Conservation (phyloP, 768 basidiomycete genomes). For the Pulveroboletus sp. region DNA sequence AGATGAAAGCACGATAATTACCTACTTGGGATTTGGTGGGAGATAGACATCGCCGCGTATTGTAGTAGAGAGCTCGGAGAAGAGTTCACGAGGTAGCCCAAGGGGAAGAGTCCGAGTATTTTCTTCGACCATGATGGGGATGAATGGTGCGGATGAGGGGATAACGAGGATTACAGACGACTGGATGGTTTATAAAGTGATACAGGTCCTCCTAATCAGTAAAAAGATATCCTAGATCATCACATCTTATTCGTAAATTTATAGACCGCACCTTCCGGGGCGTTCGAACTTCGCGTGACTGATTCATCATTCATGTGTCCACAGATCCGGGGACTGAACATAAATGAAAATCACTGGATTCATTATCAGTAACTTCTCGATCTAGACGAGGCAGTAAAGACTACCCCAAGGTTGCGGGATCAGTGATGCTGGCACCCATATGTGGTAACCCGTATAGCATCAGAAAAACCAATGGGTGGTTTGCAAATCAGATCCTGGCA, state of each 20-base stretch:
- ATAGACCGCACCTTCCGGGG: conserved; percentile 1
- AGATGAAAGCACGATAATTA: background rate
- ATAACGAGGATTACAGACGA: conserved; percentile 5
- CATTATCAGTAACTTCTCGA: background rate
- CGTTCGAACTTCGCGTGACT: background rate
- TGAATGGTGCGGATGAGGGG: background rate
- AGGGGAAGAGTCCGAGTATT: background rate
- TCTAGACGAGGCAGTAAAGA: conserved; percentile 13
- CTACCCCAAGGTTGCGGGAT: background rate
- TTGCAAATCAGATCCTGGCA: background rate
- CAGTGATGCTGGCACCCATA: conserved; percentile 11
- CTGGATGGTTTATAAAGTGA: conserved; percentile 15
- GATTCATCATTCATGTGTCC: background rate
- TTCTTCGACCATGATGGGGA: conserved; percentile 15
- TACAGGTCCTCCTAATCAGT: background rate
- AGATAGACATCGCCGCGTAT: conserved; percentile 48
- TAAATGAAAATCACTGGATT: background rate
- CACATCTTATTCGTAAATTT: conserved; percentile 12
- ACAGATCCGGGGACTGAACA: background rate
- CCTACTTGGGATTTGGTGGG: conserved; percentile 41
- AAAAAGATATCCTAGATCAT: background rate
- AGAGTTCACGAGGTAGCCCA: conserved; percentile 27
- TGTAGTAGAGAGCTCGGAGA: conserved; percentile 42
- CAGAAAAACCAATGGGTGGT: conserved; percentile 4
- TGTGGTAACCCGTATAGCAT: conserved; percentile 6